Base-by-base conservation (phyloP, 306 rosid species). In the Biancaea sappan region DNA sequence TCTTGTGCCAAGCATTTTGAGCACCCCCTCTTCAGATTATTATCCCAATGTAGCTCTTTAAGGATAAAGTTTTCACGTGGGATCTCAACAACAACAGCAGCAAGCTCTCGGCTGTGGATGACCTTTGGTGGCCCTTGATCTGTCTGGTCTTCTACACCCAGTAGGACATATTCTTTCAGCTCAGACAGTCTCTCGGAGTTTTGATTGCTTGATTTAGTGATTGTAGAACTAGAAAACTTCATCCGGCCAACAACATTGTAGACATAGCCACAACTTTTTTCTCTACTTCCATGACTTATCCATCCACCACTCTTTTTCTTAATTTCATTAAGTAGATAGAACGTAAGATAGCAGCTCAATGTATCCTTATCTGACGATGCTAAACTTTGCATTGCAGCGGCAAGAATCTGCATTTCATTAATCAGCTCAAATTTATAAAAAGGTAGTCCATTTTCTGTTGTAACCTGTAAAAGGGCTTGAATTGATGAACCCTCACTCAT, bases 231-330 rank as follows among this genome's bases (percentile, higher is more conserved):
- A 66, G 90, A 81, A 66, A 85, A 76, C 86, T 80, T 91, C 98
- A 94, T 94, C 78, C 91, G 90, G 32, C 95, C 97, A 31, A 86
- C 81, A 37, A 86, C 78, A 58, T 84, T 90, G 84, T 91, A 94
- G 11, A 28, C 92, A 79, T 81, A 94, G 54, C 84, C 88, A 66
- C 78, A 77, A 43, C 72, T 83, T 77, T 85, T 87, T 60, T 75
- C 92, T 76, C 81, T 91, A 65, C 79, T 83, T 84, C 91, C 87
- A 26, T 84, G 90, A 65, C 78, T 86, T 21, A 71, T 85, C 98
- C 97, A 94, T 68, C 88, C 81, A 57, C 97, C 84, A n/a, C 69
- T 82, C 75, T 85, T 91, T 78, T 82, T 88, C 88, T 90, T 94
- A 5, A 88, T 77, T 87, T 94, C 96, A 69, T 91, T 83, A 43